Evolutionary conservation across 345 rosid genomes (phyloP), one percentile per base, ranked within the genome.

Genomic region (Populus tremula): DNA sequence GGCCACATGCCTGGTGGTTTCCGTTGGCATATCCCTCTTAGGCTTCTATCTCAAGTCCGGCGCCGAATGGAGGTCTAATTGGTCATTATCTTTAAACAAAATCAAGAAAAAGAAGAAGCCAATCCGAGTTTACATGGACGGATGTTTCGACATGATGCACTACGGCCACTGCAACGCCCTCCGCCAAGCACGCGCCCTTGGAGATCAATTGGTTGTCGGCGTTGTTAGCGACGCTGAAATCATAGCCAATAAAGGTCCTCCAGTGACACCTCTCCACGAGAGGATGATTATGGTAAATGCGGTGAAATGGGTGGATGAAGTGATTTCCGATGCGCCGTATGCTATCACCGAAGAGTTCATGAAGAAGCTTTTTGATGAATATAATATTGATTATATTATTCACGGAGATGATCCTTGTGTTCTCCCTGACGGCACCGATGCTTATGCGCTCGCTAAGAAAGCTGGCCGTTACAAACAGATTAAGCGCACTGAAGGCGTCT

Each of bases 131-230:
- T 90, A 91, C 82, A 91, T 91, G 96, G 96, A 91, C 66, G 96
- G 96, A 2, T 90, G 96, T 75, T 91, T 90, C 79, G 96, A 91
- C 77, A 87, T 91, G 90, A 91, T 91, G 96, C 96, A 91, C 79
- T 91, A 91, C 76, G 96, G 96, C 50, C 94, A 91, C 80, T 89
- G 92, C 87, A 90, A 91, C 74, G 96, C 96, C 13, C 92, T 91
- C 27, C 87, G 94, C 3, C 96, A 91, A 85, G 96, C 96, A 1
- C 87, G 88, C 45, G 89, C 92, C 2, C 84, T 91, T 0, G 96
- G 96, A 12, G 96, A 89, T 67, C 84, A 87, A 62, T 71, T 91
- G 83, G 93, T 90, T 41, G 96, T 91, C 16, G 96, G 96, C 6
- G 89, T 91, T 16, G 96, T 91, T 20, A 91, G 96, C 81, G 94